phyloP scores from a whole-genome alignment of 2,329 filamentous ascomycete genomes.

The Fusarium cicatricum region DNA sequence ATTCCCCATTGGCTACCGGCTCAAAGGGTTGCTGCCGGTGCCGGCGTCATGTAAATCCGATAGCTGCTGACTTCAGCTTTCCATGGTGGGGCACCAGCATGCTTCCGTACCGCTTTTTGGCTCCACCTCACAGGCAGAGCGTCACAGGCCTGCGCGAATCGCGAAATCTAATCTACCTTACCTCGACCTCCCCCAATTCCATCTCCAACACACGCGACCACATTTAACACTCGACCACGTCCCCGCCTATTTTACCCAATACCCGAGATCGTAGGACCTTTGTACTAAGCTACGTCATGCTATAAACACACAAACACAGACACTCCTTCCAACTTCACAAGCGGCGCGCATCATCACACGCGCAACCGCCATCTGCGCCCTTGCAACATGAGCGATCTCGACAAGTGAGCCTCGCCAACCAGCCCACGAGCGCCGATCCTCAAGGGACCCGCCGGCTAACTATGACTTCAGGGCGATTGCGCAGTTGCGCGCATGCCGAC shows the following conservation, averaged over 20 bases:
- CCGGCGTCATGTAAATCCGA: constrained; percentile 30
- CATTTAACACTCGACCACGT: constrained; percentile 1
- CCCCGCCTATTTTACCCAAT: not conserved
- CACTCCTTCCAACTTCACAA: constrained; percentile 15
- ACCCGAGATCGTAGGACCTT: not conserved
- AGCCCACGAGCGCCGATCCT: constrained; percentile 5
- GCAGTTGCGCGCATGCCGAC: constrained; percentile 92
- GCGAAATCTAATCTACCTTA: constrained; percentile 23
- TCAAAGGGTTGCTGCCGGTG: constrained; percentile 11
- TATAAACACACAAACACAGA: constrained; percentile 30
- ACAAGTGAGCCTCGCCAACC: constrained; percentile 68
- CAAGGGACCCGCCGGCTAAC: constrained; percentile 17
- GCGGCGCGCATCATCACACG: constrained; percentile 35
- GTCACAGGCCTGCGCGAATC: constrained; percentile 26
- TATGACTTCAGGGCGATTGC: constrained; percentile 77
- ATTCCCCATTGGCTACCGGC: constrained; percentile 36
- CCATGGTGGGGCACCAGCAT: constrained; percentile 7
- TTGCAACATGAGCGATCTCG: constrained; percentile 85
- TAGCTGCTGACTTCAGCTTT: not conserved
- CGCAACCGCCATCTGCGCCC: constrained; percentile 18
- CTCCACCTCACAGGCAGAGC: constrained; percentile 12
- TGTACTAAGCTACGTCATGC: constrained; percentile 32
- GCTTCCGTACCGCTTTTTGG: too few relatives aligned
- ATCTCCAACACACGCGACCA: constrained; percentile 19
- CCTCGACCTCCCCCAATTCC: constrained; percentile 11